Evolutionary conservation across 495 filamentous ascomycete genomes (phyloP).

Genomic region (Lophiotrema nucula): DNA sequence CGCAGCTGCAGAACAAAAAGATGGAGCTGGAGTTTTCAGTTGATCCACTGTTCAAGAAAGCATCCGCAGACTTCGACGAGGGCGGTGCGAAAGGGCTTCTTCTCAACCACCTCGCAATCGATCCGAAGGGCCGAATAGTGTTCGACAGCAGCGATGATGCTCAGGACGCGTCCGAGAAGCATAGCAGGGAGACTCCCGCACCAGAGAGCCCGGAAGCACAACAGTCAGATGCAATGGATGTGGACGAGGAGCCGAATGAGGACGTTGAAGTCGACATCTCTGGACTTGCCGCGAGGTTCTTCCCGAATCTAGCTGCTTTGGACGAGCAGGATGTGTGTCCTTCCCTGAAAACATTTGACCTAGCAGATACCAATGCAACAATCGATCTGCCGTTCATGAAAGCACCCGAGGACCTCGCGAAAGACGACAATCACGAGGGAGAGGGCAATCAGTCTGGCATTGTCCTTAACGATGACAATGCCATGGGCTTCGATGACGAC

Average conservation of each 20-base stretch:
- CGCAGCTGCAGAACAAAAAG: constrained; percentile 88
- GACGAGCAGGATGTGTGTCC: constrained; percentile 92
- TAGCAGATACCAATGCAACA: constrained; percentile 80
- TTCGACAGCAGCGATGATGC: constrained; percentile 97
- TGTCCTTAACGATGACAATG: constrained; percentile 80
- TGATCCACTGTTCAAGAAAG: constrained; percentile 97
- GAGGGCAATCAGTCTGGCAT: constrained; percentile 71
- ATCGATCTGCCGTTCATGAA: constrained; percentile 90
- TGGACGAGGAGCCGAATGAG: constrained; percentile 48
- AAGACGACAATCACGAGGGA: constrained; percentile 47
- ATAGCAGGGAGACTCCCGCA: constrained; percentile 30
- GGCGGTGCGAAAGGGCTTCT: constrained; percentile 94
- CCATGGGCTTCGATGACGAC: constrained; percentile 74
- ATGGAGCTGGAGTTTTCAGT: constrained; percentile 96
- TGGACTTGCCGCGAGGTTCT: constrained; percentile 73
- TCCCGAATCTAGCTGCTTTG: constrained; percentile 73
- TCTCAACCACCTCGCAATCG: constrained; percentile 92
- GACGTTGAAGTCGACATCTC: constrained; percentile 74
- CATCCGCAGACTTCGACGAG: constrained; percentile 96
- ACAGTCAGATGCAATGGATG: constrained; percentile 41
- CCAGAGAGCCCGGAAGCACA: constrained; percentile 44
- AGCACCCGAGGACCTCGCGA: constrained; percentile 75
- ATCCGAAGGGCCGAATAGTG: constrained; percentile 85
- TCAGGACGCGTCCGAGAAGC: constrained; percentile 55
- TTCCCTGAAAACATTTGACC: constrained; percentile 85